Conservation (phyloP, 805 yeast species). For the Lipomyces lipofer region DNA sequence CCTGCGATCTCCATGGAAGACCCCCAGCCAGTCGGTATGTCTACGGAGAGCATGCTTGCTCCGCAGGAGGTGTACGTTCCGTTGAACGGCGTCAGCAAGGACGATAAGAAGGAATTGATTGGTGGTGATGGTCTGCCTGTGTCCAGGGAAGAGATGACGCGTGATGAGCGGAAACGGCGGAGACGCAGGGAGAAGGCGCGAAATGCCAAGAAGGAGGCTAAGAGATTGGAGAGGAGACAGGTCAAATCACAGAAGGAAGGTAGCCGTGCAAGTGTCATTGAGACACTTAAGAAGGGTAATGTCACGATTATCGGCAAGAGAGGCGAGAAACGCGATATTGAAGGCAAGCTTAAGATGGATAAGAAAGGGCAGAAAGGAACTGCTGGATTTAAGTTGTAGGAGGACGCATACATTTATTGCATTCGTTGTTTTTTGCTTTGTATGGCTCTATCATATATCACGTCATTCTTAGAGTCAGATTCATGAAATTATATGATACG, state of each 20-base stretch:
- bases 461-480: too few relatives aligned
- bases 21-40: constrained; percentile 86
- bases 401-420: background rate
- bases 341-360: constrained; percentile 58
- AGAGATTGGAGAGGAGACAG: constrained; percentile 40
- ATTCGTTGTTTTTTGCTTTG: background rate
- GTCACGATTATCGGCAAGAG: constrained; percentile 73
- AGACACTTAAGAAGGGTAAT: constrained; percentile 67
- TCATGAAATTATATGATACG: too few relatives aligned
- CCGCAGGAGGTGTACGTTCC: constrained; percentile 87
- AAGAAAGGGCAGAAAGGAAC: constrained; percentile 5
- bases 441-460: background rate
- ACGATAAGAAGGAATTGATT: constrained; percentile 54
- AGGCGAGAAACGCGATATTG: constrained; percentile 73
- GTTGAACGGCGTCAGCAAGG: constrained; percentile 19
- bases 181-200: constrained; percentile 85
- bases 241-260: constrained; percentile 49
- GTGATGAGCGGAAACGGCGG: constrained; percentile 83
- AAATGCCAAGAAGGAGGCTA: constrained; percentile 55
- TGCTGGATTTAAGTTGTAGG: constrained; percentile 15
- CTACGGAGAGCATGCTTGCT: constrained; percentile 74
- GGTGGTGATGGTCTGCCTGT: constrained; percentile 72
- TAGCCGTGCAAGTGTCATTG: constrained; percentile 63
- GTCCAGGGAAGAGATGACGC: constrained; percentile 75
- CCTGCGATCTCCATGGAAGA: constrained; percentile 91